Evolutionary conservation across 805 yeast species (phyloP).

Genomic region (Candida easanensis): DNA sequence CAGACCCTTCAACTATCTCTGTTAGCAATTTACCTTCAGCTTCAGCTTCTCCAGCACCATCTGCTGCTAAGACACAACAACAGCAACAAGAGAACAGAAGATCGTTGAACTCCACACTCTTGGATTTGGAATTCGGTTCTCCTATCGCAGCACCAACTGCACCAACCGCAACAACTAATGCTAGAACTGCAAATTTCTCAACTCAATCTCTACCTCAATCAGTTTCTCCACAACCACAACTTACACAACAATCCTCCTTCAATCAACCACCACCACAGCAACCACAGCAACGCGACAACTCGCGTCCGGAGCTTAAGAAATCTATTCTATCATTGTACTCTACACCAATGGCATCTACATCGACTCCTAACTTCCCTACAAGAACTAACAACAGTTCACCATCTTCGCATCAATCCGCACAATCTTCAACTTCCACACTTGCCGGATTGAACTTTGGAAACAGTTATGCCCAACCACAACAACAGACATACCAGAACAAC

Average conservation of each 20-base stretch:
- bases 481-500: constrained; percentile 4
- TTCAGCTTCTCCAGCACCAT: constrained; percentile 8
- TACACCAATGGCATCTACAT: constrained; percentile 38
- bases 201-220: constrained; percentile 9
- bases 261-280: constrained; percentile 16
- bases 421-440: constrained; percentile 10
- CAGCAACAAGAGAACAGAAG: constrained; percentile 16
- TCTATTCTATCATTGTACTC: constrained; percentile 88
- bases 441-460: constrained; percentile 15
- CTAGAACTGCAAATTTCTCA: constrained; percentile 1
- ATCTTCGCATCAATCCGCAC: constrained; percentile 7
- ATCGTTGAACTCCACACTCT: constrained; percentile 18
- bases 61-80: constrained; percentile 11
- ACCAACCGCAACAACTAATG: constrained; percentile 2
- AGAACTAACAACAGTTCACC: constrained; percentile 5
- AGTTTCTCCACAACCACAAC: constrained; percentile 8
- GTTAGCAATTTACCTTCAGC: constrained; percentile 2
- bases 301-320: constrained; percentile 85
- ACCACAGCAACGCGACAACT: constrained; percentile 20
- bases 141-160: constrained; percentile 24
- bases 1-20: constrained; percentile 46
- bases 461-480: constrained; percentile 6
- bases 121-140: constrained; percentile 32
- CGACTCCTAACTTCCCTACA: constrained; percentile 23
- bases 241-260: constrained; percentile 4